Base-by-base conservation (phyloP, 495 filamentous ascomycete genomes). In the Elasticomyces elasticus region DNA sequence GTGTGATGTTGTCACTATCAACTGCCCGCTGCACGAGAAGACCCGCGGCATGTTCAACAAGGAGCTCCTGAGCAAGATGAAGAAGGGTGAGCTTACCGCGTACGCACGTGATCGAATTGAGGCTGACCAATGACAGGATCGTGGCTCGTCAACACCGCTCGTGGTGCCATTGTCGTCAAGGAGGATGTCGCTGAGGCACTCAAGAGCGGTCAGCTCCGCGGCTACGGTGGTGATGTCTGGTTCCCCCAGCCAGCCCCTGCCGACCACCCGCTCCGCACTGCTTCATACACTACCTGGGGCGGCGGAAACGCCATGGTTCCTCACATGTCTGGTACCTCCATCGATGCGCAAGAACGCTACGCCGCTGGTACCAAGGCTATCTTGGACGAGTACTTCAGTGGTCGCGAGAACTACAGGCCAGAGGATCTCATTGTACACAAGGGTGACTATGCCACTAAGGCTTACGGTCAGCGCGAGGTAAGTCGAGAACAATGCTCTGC, bases 1-100 rank as follows among this genome's bases (percentile, higher is more conserved):
- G 79, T 96, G 90, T 72, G 92, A 98, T 62, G 86, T 98, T 38
- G 92, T 98, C 65, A 98, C 92, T 65, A 97, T 98, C 74, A 98
- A 98, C 81, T 96, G 91, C 81, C 92, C 92, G 56, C 80, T 98
- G 58, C 92, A 98, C 74, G 92, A 96, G 79, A 94, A 92, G 79
- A 98, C 92, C 42, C 77, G 79, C 28, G 92, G 92, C 58, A 69
- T 98, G 62, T 98, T 98, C 79, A 95, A 96, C 80, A 97, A 97
- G 85, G 88, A 96, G n/a, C 79, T 98, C 57, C 94, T 98, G 65
- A 79, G 84, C 64, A 96, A 96, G 86, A 98, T 98, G 92, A 98
- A 98, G 87, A 83, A 83, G 67, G 89, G 85, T 81, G 70, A 66
- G 76, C 62, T 35, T 10, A 23, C 23, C 11, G 0, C 19, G 7